Percentiles rank a stretch among this genome's conserved stretches.
Evolutionary conservation across 2,329 filamentous ascomycete genomes (phyloP).

Genomic region (Monosporascus sp.): DNA sequence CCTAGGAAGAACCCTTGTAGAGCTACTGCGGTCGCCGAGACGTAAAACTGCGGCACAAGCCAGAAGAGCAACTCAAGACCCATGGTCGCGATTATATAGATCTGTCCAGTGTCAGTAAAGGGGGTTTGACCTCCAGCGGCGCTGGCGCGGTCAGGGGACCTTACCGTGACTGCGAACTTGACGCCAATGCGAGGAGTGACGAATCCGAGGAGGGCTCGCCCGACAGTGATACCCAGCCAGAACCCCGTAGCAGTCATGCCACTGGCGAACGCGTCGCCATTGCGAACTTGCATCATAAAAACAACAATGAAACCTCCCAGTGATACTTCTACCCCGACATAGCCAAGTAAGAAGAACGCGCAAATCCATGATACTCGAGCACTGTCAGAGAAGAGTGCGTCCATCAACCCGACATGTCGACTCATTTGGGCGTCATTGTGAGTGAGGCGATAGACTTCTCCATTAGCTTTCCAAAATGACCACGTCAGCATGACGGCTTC

Average conservation of each 20-base stretch:
- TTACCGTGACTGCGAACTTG: constrained; percentile 50
- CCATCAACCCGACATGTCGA: constrained; percentile 26
- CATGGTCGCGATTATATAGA: constrained; percentile 61
- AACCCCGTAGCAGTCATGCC: constrained; percentile 75
- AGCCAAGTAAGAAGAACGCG: constrained; percentile 66
- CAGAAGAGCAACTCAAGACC: constrained; percentile 69
- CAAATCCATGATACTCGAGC: constrained; percentile 61
- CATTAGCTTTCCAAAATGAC: constrained; percentile 56
- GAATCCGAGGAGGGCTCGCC: constrained; percentile 65
- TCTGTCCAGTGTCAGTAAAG: constrained; percentile 13
- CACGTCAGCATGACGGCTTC: constrained; percentile 44
- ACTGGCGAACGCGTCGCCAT: constrained; percentile 61
- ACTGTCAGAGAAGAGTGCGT: constrained; percentile 34
- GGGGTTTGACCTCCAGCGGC: no score
- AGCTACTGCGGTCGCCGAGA: constrained; percentile 65
- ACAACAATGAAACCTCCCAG: constrained; percentile 79
- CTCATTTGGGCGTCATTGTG: constrained; percentile 15
- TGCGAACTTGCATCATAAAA: constrained; percentile 72
- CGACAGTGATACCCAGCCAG: constrained; percentile 74
- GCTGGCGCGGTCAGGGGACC: not conserved
- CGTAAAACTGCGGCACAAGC: constrained; percentile 73
- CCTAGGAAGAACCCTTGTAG: constrained; percentile 76
- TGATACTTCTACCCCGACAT: constrained; percentile 70
- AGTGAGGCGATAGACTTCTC: constrained; percentile 43
- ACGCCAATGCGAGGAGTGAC: constrained; percentile 68